phyloP scores from a whole-genome alignment of 352 stramenopile genomes.

The Globisporangium uncinulatum region DNA sequence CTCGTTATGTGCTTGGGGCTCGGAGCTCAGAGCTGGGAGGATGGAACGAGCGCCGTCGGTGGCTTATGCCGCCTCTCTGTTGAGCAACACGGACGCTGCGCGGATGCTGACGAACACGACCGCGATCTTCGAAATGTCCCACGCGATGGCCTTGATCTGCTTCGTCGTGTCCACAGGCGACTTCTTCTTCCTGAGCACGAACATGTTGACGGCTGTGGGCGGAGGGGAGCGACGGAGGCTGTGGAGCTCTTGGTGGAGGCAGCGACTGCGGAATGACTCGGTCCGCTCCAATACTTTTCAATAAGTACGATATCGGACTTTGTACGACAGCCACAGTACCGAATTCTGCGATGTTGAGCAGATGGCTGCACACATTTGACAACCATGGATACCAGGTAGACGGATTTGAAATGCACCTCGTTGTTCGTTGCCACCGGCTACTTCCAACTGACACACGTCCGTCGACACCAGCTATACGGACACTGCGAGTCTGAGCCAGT shows the following conservation, averaged over 20 bases:
- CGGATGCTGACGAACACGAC: conserved; percentile 71
- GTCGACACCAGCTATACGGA: not conserved
- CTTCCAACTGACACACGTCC: not conserved
- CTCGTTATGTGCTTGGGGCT: no score
- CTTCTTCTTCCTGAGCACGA: conserved; percentile 89
- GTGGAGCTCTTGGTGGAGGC: not conserved
- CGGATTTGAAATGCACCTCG: not conserved
- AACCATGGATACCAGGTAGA: not conserved
- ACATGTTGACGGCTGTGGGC: conserved; percentile 32
- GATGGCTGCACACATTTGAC: not conserved
- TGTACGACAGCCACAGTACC: not conserved
- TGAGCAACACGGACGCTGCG: conserved; percentile 63
- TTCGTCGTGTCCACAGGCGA: conserved; percentile 71
- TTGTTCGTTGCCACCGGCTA: not conserved
- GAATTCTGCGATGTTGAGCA: conserved; percentile 9
- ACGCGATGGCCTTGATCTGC: conserved; percentile 68
- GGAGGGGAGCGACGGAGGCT: not conserved
- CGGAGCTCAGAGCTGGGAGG: no score
- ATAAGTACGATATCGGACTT: conserved; percentile 7
- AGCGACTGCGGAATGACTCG: not conserved
- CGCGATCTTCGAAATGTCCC: conserved; percentile 74
- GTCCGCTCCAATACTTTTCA: conserved; percentile 10
- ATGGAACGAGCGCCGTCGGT: not conserved
- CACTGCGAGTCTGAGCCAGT: conserved; percentile 6
- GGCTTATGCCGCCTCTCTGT: conserved; percentile 44